phyloP scores from a whole-genome alignment of 805 yeast genomes.

The Kodamaea neixiangensis region DNA sequence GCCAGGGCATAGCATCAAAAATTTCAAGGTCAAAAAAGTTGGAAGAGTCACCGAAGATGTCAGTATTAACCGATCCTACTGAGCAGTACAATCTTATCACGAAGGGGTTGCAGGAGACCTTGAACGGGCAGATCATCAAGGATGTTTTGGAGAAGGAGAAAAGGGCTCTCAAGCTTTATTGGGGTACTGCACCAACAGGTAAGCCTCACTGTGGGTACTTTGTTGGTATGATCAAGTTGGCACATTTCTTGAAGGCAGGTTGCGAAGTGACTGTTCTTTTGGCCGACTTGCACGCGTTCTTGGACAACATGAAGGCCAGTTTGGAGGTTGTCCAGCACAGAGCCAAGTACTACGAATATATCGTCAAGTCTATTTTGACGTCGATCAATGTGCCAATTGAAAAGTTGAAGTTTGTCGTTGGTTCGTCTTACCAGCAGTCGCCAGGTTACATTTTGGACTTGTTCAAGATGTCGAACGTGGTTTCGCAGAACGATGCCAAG shows the following conservation, averaged over 20 bases:
- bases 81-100: slow-evolving; percentile 77
- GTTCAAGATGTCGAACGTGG: slow-evolving; percentile 79
- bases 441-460: slow-evolving; percentile 85
- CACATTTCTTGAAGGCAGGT: slow-evolving; percentile 93
- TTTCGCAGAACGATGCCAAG: slow-evolving; percentile 93
- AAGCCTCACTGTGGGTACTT: slow-evolving; percentile 98
- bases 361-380: slow-evolving; percentile 80
- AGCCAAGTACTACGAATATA: slow-evolving; percentile 82
- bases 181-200: slow-evolving; percentile 99
- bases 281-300: slow-evolving; percentile 95
- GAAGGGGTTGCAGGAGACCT: slow-evolving; percentile 85
- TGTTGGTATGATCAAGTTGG: slow-evolving; percentile 96
- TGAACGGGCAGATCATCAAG: slow-evolving; percentile 84
- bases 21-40: neutral
- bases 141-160: slow-evolving; percentile 78
- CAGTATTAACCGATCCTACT: slow-evolving; percentile 47
- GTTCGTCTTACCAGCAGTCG: slow-evolving; percentile 84
- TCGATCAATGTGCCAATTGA: slow-evolving; percentile 93
- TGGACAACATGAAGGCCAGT: slow-evolving; percentile 98
- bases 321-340: slow-evolving; percentile 86
- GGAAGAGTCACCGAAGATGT: slow-evolving; percentile 17
- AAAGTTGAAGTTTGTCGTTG: slow-evolving; percentile 77
- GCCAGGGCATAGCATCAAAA: neutral
- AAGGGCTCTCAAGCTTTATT: slow-evolving; percentile 83
- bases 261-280: slow-evolving; percentile 88